Evolutionary conservation across 345 rosid genomes (phyloP).

Genomic region (Microcos paniculata): DNA sequence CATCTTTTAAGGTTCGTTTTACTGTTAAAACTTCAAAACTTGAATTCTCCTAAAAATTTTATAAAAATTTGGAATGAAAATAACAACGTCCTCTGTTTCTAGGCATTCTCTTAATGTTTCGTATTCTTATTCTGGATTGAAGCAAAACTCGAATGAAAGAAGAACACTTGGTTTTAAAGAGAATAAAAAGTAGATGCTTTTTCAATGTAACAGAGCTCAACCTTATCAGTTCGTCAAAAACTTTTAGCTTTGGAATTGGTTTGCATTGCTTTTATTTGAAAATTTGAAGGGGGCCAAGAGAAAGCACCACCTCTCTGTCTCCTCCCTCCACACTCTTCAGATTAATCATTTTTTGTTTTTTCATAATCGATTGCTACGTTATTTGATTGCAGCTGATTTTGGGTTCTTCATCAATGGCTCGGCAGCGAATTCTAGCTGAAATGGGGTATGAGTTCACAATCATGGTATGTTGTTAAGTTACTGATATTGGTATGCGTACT

Average conservation of each 20-base stretch:
- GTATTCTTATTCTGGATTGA: neutral
- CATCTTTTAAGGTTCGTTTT: conserved; percentile 27
- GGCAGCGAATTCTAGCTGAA: conserved; percentile 66
- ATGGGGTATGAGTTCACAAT: conserved; percentile 87
- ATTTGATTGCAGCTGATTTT: conserved; percentile 55
- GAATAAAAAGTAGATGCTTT: neutral
- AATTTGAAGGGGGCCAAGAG: neutral
- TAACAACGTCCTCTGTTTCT: neutral
- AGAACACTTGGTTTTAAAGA: neutral
- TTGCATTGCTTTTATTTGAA: neutral
- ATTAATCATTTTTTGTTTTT: neutral
- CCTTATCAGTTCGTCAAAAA: neutral
- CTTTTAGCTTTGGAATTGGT: neutral
- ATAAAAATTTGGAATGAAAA: neutral
- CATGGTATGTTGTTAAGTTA: conserved; percentile 36
- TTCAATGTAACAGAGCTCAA: conserved; percentile 11
- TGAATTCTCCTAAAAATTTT: neutral
- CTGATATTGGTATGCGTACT: neutral
- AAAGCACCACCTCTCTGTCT: neutral
- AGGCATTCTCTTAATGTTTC: too few relatives aligned
- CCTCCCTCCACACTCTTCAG: neutral
- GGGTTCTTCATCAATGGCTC: conserved; percentile 79
- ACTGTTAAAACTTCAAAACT: conserved; percentile 3
- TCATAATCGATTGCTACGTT: neutral
- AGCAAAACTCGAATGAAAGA: neutral